Evolutionary conservation across 208 protist genomes (phyloP).

Genomic region (Wallacemonas sp.): DNA sequence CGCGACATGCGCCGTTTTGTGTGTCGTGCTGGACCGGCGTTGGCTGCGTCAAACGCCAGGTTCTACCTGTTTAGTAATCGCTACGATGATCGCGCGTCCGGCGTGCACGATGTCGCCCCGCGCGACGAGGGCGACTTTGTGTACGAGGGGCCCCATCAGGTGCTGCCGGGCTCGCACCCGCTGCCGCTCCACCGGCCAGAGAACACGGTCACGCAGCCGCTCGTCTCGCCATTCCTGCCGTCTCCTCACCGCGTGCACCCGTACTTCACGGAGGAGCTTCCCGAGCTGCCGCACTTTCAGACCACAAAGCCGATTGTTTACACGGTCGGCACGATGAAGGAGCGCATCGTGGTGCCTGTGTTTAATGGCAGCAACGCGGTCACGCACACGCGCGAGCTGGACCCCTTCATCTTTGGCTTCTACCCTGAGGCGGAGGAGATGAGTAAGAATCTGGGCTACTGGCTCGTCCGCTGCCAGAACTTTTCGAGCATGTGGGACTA

Average conservation of each 20-base stretch:
- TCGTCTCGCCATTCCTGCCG: constrained; percentile 85
- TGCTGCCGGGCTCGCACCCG: constrained; percentile 82
- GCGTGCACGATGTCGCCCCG: constrained; percentile 83
- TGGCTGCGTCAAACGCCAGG: not conserved
- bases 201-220: constrained; percentile 75
- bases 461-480: constrained; percentile 88
- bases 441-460: constrained; percentile 81
- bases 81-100: constrained; percentile 78
- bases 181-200: constrained; percentile 76
- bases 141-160: constrained; percentile 68
- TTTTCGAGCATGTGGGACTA: constrained; percentile 91
- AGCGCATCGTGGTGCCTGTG: constrained; percentile 85
- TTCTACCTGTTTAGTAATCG: constrained; percentile 53
- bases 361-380: constrained; percentile 77
- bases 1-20: not conserved
- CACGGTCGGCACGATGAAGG: constrained; percentile 82
- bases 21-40: not conserved
- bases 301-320: constrained; percentile 85
- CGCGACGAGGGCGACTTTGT: constrained; percentile 79
- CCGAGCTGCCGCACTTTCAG: constrained; percentile 83
- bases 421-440: constrained; percentile 83
- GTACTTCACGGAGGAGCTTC: constrained; percentile 82
- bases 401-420: constrained; percentile 91
- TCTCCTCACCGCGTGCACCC: constrained; percentile 86
- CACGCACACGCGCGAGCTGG: constrained; percentile 86